A percentile compares a stretch with the other conserved stretches of the same genome.
Evolutionary conservation across 371 early-diverging fungal species (phyloP).

Genomic region (Rhizopus stolonifer): DNA sequence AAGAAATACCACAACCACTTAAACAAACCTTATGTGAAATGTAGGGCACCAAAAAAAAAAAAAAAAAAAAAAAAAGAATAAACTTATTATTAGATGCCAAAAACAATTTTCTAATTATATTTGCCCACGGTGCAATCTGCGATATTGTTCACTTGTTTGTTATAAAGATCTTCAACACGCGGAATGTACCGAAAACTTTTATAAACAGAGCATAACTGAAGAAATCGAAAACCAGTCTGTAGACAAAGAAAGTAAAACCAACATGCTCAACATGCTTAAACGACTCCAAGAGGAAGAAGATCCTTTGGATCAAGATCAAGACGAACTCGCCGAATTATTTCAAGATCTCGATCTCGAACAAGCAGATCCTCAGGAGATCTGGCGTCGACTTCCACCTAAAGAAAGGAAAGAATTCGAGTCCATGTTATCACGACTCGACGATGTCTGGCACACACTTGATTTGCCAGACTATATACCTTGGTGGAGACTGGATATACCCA

Average conservation of each 20-base stretch:
- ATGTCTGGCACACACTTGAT: slow-evolving; percentile 7
- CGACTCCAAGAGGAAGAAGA: slow-evolving; percentile 53
- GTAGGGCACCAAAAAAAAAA: slow-evolving; percentile 5
- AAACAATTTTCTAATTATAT: slow-evolving; percentile 59
- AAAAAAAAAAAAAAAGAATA: neutral
- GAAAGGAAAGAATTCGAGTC: slow-evolving; percentile 58
- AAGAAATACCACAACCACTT: slow-evolving; percentile 11
- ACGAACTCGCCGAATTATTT: slow-evolving; percentile 51
- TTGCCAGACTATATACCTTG: slow-evolving; percentile 38
- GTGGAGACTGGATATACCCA: slow-evolving; percentile 24
- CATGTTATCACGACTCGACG: slow-evolving; percentile 6
- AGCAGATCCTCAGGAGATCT: slow-evolving; percentile 52
- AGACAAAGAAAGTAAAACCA: slow-evolving; percentile 41
- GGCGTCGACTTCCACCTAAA: slow-evolving; percentile 50
- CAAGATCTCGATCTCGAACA: slow-evolving; percentile 50
- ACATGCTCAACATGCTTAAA: slow-evolving; percentile 56
- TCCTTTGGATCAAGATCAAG: slow-evolving; percentile 22
- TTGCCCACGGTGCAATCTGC: slow-evolving; percentile 71
- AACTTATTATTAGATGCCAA: slow-evolving; percentile 46
- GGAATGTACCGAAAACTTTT: slow-evolving; percentile 69
- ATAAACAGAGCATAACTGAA: slow-evolving; percentile 57
- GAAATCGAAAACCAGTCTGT: slow-evolving; percentile 54
- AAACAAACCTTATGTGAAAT: slow-evolving; percentile 29
- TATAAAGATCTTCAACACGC: slow-evolving; percentile 58
- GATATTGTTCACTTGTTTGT: slow-evolving; percentile 67